Evolutionary conservation across 2,329 filamentous ascomycete genomes (phyloP).

Genomic region (Ceratocystis albifundus): DNA sequence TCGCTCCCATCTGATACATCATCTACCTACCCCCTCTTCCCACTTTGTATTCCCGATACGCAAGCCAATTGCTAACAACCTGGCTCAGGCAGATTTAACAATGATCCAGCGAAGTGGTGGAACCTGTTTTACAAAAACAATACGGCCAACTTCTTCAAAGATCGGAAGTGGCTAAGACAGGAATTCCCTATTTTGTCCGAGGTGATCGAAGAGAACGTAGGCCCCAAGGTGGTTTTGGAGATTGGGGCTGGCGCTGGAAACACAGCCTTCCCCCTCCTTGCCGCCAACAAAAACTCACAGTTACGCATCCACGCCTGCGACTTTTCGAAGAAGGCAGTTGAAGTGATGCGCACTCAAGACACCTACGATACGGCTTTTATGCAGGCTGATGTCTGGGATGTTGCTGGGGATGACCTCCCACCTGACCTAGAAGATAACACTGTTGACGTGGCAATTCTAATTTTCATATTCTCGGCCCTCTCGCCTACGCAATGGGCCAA

Average conservation of each 20-base stretch:
- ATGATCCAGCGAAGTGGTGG: slow-evolving; percentile 91
- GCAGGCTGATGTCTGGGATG: slow-evolving; percentile 91
- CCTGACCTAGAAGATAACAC: slow-evolving; percentile 64
- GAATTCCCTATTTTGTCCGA: slow-evolving; percentile 84
- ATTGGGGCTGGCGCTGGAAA: slow-evolving; percentile 94
- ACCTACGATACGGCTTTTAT: slow-evolving; percentile 57
- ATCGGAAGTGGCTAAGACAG: slow-evolving; percentile 91
- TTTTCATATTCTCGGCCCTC: slow-evolving; percentile 94
- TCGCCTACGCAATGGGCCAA: slow-evolving; percentile 73
- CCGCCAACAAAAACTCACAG: slow-evolving; percentile 68
- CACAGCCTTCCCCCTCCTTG: slow-evolving; percentile 83
- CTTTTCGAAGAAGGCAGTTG: slow-evolving; percentile 88
- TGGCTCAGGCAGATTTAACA: slow-evolving; percentile 63
- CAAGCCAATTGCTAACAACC: slow-evolving; percentile 21
- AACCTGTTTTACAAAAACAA: slow-evolving; percentile 98
- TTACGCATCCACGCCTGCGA: slow-evolving; percentile 88
- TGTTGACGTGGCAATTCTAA: slow-evolving; percentile 85
- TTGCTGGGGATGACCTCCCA: slow-evolving; percentile 59
- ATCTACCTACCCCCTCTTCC: slow-evolving; percentile 26
- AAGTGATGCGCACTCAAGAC: slow-evolving; percentile 74
- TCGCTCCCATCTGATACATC: slow-evolving; percentile 59
- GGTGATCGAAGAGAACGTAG: slow-evolving; percentile 59
- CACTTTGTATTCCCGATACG: slow-evolving; percentile 18
- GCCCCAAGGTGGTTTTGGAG: slow-evolving; percentile 63
- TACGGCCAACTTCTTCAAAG: slow-evolving; percentile 94